Percentiles rank a stretch among this genome's conserved stretches.
Evolutionary conservation across 352 stramenopile species (phyloP).

Genomic region (Phytophthora hybrid): DNA sequence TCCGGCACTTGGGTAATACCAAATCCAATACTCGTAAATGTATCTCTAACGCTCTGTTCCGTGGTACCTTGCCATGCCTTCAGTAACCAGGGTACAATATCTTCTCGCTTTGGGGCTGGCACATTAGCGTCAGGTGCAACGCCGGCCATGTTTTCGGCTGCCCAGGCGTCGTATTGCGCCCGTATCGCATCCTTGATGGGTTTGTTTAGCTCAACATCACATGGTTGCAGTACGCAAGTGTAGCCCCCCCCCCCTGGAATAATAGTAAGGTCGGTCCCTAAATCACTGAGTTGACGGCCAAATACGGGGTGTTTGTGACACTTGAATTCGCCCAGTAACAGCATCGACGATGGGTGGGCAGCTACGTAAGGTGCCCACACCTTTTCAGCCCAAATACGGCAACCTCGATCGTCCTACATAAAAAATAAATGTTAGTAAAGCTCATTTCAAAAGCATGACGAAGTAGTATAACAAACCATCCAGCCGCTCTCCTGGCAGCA

Average conservation of each 20-base stretch:
- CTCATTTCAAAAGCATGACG: neutral
- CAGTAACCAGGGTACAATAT: slow-evolving; percentile 6
- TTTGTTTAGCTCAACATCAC: slow-evolving; percentile 6
- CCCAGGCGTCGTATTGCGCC: slow-evolving; percentile 10
- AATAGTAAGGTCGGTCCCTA: slow-evolving; percentile 1
- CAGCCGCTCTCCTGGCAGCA: slow-evolving; percentile 8
- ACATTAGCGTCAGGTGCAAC: neutral
- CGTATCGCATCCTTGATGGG: neutral
- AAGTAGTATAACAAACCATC: slow-evolving; percentile 4
- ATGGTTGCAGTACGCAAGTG: too few relatives aligned
- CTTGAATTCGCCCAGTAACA: slow-evolving; percentile 17
- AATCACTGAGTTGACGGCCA: neutral
- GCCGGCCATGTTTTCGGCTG: neutral
- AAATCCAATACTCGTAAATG: neutral
- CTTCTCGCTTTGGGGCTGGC: slow-evolving; percentile 8
- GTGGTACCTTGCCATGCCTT: neutral
- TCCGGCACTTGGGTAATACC: neutral
- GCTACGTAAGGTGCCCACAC: slow-evolving; percentile 10
- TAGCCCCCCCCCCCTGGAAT: slow-evolving; percentile 15
- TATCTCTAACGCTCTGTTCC: neutral
- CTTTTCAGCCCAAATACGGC: slow-evolving; percentile 9
- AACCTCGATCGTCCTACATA: slow-evolving; percentile 5
- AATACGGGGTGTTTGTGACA: neutral
- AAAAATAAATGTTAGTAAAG: neutral
- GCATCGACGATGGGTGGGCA: neutral